Conservation (phyloP, 2,329 filamentous ascomycete species). For the Hawksworthiomyces lignivorus region DNA sequence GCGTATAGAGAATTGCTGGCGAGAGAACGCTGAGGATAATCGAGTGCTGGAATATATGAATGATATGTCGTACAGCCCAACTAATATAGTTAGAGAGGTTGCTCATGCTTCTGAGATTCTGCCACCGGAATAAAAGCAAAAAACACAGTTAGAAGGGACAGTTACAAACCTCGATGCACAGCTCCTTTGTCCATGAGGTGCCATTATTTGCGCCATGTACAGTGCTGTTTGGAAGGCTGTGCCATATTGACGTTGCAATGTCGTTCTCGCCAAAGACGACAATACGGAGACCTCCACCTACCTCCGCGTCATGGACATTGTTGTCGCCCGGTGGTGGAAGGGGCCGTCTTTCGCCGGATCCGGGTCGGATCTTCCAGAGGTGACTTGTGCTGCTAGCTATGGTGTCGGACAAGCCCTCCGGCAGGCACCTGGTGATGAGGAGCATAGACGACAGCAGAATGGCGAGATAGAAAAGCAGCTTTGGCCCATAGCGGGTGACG, state of each 20-base stretch:
- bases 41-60: conserved; percentile 34
- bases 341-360: not conserved
- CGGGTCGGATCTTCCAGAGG: conserved; percentile 13
- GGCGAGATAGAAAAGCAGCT: conserved; percentile 20
- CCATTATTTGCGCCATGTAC: conserved; percentile 11
- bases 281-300: conserved; percentile 33
- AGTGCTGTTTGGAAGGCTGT: conserved; percentile 14
- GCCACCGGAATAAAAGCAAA: not conserved
- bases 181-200: conserved; percentile 38
- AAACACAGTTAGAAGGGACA: too few species aligned
- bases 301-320: conserved; percentile 10
- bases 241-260: conserved; percentile 25
- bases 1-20: conserved; percentile 50
- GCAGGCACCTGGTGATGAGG: conserved; percentile 17
- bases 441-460: conserved; percentile 16
- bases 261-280: conserved; percentile 47
- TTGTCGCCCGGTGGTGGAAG: not conserved
- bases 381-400: conserved; percentile 14
- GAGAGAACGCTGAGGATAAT: conserved; percentile 27
- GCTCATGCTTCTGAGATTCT: too few species aligned
- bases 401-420: conserved; percentile 15
- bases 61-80: conserved; percentile 37
- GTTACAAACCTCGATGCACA: conserved; percentile 40
- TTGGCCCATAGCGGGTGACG: conserved; percentile 22
- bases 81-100: conserved; percentile 28